Conservation (phyloP, 371 early-diverging fungal genomes). For the Smittium culicis region DNA sequence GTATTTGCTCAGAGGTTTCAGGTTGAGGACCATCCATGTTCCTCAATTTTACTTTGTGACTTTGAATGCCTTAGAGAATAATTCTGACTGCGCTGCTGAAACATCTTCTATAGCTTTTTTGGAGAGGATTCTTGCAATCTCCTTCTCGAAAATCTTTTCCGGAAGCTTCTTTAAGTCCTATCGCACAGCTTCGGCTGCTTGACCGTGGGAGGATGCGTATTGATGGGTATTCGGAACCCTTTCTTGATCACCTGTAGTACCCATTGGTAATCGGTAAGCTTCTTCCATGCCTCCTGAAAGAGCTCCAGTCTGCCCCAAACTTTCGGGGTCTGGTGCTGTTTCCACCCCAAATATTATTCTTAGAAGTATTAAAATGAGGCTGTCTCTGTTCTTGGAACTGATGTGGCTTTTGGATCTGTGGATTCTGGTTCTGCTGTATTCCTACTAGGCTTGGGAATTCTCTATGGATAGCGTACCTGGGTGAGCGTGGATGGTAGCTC, state of each 20-base stretch:
- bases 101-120: no score
- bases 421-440: not conserved
- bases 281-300: not conserved
- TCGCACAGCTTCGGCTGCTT: no score
- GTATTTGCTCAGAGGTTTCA: no score
- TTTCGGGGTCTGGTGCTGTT: not conserved
- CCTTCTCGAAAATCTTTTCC: no score
- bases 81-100: no score
- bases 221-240: no score
- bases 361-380: not conserved
- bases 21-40: no score
- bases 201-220: no score
- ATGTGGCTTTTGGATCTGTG: not conserved
- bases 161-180: no score
- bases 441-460: not conserved
- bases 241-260: not conserved
- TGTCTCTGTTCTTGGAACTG: not conserved
- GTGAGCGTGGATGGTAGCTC: not conserved
- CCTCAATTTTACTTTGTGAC: no score
- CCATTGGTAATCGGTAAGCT: not conserved
- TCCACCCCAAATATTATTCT: not conserved
- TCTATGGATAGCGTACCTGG: not conserved
- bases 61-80: no score
- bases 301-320: not conserved
- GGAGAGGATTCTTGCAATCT: no score